These are phyloP conservation scores for Cornus suecica DNA, from an alignment of 148 eudicot genomes.

Conservation along the genomic window DNA sequence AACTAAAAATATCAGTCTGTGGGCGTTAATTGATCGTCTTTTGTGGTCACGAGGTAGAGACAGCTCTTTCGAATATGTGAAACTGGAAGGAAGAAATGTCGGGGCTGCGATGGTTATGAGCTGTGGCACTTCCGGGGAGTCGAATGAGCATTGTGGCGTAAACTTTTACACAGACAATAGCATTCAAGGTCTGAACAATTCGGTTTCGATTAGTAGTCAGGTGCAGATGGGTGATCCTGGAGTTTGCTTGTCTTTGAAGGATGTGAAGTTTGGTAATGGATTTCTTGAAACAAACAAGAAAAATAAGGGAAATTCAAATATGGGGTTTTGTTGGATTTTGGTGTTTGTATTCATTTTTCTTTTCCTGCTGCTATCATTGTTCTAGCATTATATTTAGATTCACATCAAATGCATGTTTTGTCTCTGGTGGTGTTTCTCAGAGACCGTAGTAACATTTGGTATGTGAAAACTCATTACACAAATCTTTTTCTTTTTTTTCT, in stretches of 20 bases:
- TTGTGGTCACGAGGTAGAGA: slow-evolving; percentile 26
- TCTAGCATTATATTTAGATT: background rate
- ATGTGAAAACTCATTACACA: too few species aligned
- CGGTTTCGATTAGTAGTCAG: slow-evolving; percentile 57
- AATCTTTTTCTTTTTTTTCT: too few species aligned
- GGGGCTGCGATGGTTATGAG: slow-evolving; percentile 50
- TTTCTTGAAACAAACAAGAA: slow-evolving; percentile 5
- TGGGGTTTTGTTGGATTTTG: slow-evolving; percentile 11
- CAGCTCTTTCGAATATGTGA: slow-evolving; percentile 31
- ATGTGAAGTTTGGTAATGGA: slow-evolving; percentile 22
- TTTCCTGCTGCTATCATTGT: slow-evolving; percentile 15
- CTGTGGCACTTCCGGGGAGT: slow-evolving; percentile 24
- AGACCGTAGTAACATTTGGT: too few species aligned
- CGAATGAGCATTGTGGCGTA: slow-evolving; percentile 28
- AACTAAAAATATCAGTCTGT: slow-evolving; percentile 12
- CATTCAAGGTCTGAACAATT: slow-evolving; percentile 62
- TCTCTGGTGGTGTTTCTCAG: background rate
- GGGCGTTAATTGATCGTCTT: slow-evolving; percentile 18
- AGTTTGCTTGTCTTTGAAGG: slow-evolving; percentile 35
- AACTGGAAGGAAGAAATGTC: slow-evolving; percentile 42
- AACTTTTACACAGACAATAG: slow-evolving; percentile 61
- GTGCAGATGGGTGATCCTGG: slow-evolving; percentile 57
- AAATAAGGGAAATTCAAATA: background rate
- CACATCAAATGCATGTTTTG: background rate
- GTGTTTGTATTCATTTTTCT: slow-evolving; percentile 12